Base-by-base conservation (phyloP, 345 rosid genomes). In the Euphorbia lathyris region DNA sequence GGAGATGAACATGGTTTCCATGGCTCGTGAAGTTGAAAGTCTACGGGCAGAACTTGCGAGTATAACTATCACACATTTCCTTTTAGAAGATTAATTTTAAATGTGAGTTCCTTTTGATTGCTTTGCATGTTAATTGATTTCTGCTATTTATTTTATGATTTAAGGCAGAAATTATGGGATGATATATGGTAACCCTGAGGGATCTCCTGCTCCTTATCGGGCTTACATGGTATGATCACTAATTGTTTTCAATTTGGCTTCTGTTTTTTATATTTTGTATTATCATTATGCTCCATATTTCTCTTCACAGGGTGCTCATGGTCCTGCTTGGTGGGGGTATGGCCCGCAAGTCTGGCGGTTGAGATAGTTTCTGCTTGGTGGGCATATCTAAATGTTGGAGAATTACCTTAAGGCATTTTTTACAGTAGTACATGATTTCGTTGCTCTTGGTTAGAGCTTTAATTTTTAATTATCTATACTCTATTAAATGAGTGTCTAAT, bases 21-120 rank as follows among this genome's bases (percentile, higher is more conserved):
- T 95, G 99, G 99, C 99, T 8, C 96, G 99, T 13, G 99, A 95
- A 79, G 97, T 95, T 72, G 99, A 95, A 77, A 92, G 86, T 81
- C 83, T 92, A 63, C 88, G 94, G 20, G 97, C 97, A 61, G 97
- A 92, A 74, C 87, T 87, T 60, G 72, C 89, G 45, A 81, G 97
- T 95, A 86, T 65, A 79, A 59, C 61, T 60, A 14, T 51, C 61
- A 62, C 55, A 5, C 36, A 26, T 59, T 56, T 68, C 57, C 22
- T 8, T 36, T 25, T 43, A 26, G 34, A 69, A 67, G 43, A 55
- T 22, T 53, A 5, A 63, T 50, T 74, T 69, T n/a, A n/a, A 20
- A 20, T 63, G 5, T 27, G 63, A 57, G 52, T 51, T 65, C 27
- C 67, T n/a, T 30, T 66, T 12, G 51, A 63, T 40, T 13, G 16